These are phyloP conservation scores for Luzula sylvatica DNA, from an alignment of 176 grass and related monocot species.

Conservation along the genomic window DNA sequence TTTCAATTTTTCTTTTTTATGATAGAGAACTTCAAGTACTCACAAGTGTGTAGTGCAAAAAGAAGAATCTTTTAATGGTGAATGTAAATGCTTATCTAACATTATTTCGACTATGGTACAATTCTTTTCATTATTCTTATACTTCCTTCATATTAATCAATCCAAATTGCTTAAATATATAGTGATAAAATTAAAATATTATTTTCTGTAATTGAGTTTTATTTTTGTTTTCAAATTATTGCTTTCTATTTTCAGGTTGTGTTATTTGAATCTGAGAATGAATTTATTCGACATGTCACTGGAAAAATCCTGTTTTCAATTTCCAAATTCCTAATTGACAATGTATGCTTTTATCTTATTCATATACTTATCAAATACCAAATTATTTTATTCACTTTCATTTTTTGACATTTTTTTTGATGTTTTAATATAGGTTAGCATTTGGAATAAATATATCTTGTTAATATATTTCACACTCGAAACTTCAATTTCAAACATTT, in stretches of 20 bases:
- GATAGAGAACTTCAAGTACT: slow-evolving; percentile 26
- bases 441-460: slow-evolving; percentile 61
- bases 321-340: slow-evolving; percentile 38
- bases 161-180: no score
- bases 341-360: slow-evolving; percentile 38
- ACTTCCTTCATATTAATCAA: background rate
- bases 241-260: slow-evolving; percentile 42
- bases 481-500: slow-evolving; percentile 23
- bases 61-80: slow-evolving; percentile 21
- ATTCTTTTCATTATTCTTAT: background rate
- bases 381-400: background rate
- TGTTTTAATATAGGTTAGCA: slow-evolving; percentile 29
- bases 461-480: slow-evolving; percentile 44
- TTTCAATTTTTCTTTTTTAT: slow-evolving; percentile 23
- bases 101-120: slow-evolving; percentile 55
- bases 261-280: slow-evolving; percentile 44
- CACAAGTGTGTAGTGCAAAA: slow-evolving; percentile 31
- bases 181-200: slow-evolving; percentile 10
- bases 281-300: slow-evolving; percentile 64
- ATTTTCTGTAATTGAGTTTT: background rate
- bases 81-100: slow-evolving; percentile 42
- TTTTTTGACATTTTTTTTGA: slow-evolving; percentile 7
- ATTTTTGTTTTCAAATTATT: slow-evolving; percentile 6
- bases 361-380: slow-evolving; percentile 1
- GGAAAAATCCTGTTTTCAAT: slow-evolving; percentile 48